Base-by-base conservation (phyloP, 2,329 filamentous ascomycete species). In the Fusarium piperis region DNA sequence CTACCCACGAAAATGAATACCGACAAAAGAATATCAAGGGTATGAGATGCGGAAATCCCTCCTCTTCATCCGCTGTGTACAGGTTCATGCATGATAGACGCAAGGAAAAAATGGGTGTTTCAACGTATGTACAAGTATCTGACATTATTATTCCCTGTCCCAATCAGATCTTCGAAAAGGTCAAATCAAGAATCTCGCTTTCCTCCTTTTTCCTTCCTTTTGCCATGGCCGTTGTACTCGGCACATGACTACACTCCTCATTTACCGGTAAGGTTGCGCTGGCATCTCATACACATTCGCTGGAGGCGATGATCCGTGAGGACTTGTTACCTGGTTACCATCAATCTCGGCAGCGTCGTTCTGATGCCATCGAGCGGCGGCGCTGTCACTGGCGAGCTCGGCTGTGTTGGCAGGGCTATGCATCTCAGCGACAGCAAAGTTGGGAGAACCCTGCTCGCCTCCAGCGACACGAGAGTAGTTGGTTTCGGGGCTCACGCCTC, bases 271-370 rank as follows among this genome's bases (percentile, higher is more conserved):
- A 32, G 64, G 68, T 70, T 83, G 78, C 13, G 79, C 72, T 4
- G 83, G 80, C 83, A 84, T 84, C 77, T 84, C 83, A 63, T 82
- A 84, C 6, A 84, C 81, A 71, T 81, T 70, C 77, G 79, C 68
- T 74, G 79, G 71, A 59, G 74, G 75, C 46, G 74, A 63, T 56
- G 72, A 58, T 23, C 71, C 72, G n/a, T 65, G 75, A 28, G 70
- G 39, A 58, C 67, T 76, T 71, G 78, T 70, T 6, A 82, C 76
- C 32, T 80, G 74, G 46, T 79, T 75, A 52, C 81, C 76, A 62
- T 83, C 82, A 64, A 83, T 83, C 76, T 84, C 82, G 4, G 81
- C 75, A 4, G 82, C 81, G 46, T 79, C 72, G 15, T 78, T 70
- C 62, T 78, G 78, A 62, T 80, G 76, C 80, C 81, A 83, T 59